phyloP scores from a whole-genome alignment of 2,329 filamentous ascomycete species.

The Ceratocystis papillata region DNA sequence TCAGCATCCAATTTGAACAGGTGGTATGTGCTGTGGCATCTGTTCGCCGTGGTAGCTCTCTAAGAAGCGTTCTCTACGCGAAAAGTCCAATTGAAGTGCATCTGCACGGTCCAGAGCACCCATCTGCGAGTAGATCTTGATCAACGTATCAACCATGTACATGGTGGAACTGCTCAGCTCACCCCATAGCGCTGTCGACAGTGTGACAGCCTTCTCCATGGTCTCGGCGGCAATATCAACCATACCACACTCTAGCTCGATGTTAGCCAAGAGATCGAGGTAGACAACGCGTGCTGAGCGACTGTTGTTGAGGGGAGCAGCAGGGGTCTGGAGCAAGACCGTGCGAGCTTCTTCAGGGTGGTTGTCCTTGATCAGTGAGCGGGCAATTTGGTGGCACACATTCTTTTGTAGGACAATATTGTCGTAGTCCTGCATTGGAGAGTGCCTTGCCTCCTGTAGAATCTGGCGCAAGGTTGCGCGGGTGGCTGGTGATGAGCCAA shows the following conservation, averaged over 20 bases:
- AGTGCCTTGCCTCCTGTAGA: constrained; percentile 16
- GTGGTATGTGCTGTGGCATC: constrained; percentile 20
- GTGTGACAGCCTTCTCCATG: constrained; percentile 22
- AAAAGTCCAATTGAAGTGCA: constrained; percentile 12
- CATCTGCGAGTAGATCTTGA: constrained; percentile 24
- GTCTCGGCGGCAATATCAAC: constrained; percentile 17
- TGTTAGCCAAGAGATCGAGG: constrained; percentile 23
- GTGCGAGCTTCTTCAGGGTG: constrained; percentile 20
- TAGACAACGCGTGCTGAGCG: constrained; percentile 22
- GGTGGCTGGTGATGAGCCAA: constrained; percentile 19
- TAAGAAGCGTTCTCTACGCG: constrained; percentile 19
- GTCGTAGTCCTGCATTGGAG: constrained; percentile 17
- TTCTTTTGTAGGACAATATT: constrained; percentile 22
- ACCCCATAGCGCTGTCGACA: constrained; percentile 20
- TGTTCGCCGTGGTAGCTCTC: constrained; percentile 19
- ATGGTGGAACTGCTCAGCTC: constrained; percentile 23
- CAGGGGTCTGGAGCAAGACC: constrained; percentile 18
- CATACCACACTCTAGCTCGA: constrained; percentile 21
- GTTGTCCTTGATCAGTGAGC: constrained; percentile 23
- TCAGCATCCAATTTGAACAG: constrained; percentile 20
- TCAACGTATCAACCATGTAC: constrained; percentile 22
- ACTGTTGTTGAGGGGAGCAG: constrained; percentile 20
- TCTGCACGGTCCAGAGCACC: constrained; percentile 18
- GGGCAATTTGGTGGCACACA: constrained; percentile 20
- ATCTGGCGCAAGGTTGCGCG: constrained; percentile 18